A percentile compares a stretch with the other conserved stretches of the same genome.
phyloP scores from a whole-genome alignment of 2,329 filamentous ascomycete species.

The Cadophora luteo-olivacea region DNA sequence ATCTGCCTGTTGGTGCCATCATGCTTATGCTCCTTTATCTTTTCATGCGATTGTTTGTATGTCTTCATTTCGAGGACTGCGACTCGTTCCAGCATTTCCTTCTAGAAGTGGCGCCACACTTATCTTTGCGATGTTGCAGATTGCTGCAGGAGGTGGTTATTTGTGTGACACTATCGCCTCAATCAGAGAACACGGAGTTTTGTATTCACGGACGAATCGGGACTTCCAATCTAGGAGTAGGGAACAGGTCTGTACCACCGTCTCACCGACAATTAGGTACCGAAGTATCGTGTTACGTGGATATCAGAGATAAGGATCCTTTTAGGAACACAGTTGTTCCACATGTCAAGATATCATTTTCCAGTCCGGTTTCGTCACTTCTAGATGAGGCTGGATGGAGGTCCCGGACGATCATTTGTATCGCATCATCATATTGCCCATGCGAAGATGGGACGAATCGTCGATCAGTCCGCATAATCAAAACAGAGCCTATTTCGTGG shows the following conservation, averaged over 20 bases:
- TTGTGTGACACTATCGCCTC: constrained; percentile 14
- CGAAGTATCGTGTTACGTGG: constrained; percentile 8
- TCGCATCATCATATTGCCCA: neutral
- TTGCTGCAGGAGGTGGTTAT: constrained; percentile 23
- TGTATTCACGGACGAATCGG: constrained; percentile 3
- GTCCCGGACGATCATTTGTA: neutral
- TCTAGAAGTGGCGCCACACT: constrained; percentile 23
- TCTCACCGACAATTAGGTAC: constrained; percentile 16
- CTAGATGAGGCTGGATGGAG: neutral
- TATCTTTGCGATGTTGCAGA: constrained; percentile 17
- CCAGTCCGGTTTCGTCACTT: neutral
- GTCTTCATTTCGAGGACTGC: neutral
- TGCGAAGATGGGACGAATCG: constrained; percentile 10
- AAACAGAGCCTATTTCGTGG: neutral
- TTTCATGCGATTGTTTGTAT: neutral
- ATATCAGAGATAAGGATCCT: constrained; percentile 8
- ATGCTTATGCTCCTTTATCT: constrained; percentile 1
- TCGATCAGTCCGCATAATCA: neutral
- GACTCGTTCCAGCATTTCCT: constrained; percentile 9
- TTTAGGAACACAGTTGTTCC: neutral
- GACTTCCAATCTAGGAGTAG: constrained; percentile 4
- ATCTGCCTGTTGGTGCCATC: neutral
- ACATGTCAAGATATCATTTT: neutral
- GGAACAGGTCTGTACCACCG: neutral
- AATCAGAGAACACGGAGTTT: constrained; percentile 22